Conservation (phyloP, 2,329 filamentous ascomycete genomes). For the Aquanectria penicillioides region DNA sequence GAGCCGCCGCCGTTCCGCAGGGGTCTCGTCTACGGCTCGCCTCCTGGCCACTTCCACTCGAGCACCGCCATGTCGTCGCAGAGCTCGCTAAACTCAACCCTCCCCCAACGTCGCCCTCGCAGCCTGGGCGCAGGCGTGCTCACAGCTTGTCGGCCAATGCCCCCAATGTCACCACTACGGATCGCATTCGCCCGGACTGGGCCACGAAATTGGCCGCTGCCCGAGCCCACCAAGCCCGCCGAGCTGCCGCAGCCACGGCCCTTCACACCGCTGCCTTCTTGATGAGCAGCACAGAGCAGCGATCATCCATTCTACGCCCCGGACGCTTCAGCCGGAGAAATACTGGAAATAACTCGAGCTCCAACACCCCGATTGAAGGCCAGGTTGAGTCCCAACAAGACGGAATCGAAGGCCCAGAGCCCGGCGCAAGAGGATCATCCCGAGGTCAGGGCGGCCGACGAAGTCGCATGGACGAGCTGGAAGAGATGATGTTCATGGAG, state of each 20-base stretch:
- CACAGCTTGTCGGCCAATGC: conserved; percentile 82
- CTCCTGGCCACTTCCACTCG: conserved; percentile 50
- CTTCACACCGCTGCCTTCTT: conserved; percentile 95
- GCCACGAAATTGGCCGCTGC: conserved; percentile 87
- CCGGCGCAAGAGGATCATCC: conserved; percentile 33
- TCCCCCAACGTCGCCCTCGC: conserved; percentile 54
- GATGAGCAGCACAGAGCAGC: conserved; percentile 71
- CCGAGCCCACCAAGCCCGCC: conserved; percentile 82
- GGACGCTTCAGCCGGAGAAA: conserved; percentile 68
- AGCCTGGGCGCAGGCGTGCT: conserved; percentile 56
- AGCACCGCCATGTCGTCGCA: conserved; percentile 86
- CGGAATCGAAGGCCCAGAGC: conserved; percentile 36
- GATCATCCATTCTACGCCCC: conserved; percentile 54
- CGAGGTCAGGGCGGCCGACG: conserved; percentile 46
- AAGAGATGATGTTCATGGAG: conserved; percentile 99
- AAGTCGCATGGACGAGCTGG: conserved; percentile 82
- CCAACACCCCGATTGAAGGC: conserved; percentile 41
- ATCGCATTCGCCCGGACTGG: conserved; percentile 94
- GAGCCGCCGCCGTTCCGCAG: conserved; percentile 88
- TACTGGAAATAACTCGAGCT: conserved; percentile 51
- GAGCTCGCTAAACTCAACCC: conserved; percentile 76
- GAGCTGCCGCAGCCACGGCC: conserved; percentile 92
- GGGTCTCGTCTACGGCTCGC: conserved; percentile 76
- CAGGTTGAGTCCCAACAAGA: conserved; percentile 26
- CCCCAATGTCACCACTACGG: conserved; percentile 89